Evolutionary conservation across 106 monocot species (phyloP), one percentile per base, ranked within the genome.

Genomic region (Acorus calamus): DNA sequence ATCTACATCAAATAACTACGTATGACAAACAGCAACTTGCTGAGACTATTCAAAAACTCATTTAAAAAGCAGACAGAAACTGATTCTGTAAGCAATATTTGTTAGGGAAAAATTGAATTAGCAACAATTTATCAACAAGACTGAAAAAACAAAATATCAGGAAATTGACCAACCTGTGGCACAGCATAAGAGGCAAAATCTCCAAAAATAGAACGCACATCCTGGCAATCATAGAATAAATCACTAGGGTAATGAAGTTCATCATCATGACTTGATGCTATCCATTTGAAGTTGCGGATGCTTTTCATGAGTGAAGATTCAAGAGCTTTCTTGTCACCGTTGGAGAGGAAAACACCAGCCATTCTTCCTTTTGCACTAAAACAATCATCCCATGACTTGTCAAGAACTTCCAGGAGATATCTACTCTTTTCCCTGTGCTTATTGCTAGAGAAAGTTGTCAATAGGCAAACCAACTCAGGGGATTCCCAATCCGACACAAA

Each of bases 351-450:
- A 68, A 59, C 51, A 14, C 69, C 41, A 51, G 41, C 56, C 47
- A 50, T 69, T 61, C 59, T 77, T 46, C 68, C 58, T 44, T 85
- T 69, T 49, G 53, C 66, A 74, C 78, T 72, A 75, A 83, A 89
- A 71, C 47, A 55, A 65, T 88, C 81, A 83, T 98, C 98, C 98
- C 98, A 98, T 70, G 86, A 58, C 60, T 81, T 82, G 68, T 98
- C 92, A 70, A 98, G 79, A 69, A 92, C 73, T 78, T 92, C 98
- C 58, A 98, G 72, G 78, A 98, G 84, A 81, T 79, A 92, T 48
- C 74, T 85, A 73, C 81, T 84, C 58, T 80, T 87, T 47, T 78
- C 76, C 28, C 83, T 57, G 62, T 46, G 62, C 45, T 78, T 83
- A 52, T 75, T 64, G 8, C 74, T 75, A 1, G 98, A 98, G 81